These are phyloP conservation scores for Annulohypoxylon stygium DNA, from an alignment of 495 filamentous ascomycete genomes.

Conservation along the genomic window DNA sequence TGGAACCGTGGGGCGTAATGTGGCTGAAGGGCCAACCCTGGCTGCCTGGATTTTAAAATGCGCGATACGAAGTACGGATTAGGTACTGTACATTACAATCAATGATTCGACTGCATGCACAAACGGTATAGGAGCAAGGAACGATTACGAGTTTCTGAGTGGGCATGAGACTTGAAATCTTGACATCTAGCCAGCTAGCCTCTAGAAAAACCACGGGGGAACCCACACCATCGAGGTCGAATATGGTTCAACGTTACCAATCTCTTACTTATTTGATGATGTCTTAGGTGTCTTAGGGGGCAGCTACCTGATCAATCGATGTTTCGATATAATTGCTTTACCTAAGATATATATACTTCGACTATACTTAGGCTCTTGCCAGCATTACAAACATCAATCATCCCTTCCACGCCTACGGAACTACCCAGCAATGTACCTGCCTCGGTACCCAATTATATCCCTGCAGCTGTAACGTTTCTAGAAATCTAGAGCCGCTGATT, in stretches of 20 bases:
- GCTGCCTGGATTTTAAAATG: neutral
- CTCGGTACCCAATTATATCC: slow-evolving; percentile 42
- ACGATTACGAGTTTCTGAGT: slow-evolving; percentile 29
- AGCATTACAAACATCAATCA: slow-evolving; percentile 2
- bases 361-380: neutral
- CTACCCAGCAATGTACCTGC: slow-evolving; percentile 28
- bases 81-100: slow-evolving; percentile 1
- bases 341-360: slow-evolving; percentile 21
- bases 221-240: slow-evolving; percentile 34
- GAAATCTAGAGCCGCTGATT: slow-evolving; percentile 44
- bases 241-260: slow-evolving; percentile 44
- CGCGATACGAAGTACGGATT: neutral
- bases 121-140: neutral
- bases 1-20: slow-evolving; percentile 28
- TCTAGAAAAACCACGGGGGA: neutral
- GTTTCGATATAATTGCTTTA: slow-evolving; percentile 41
- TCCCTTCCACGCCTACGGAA: slow-evolving; percentile 31
- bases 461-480: slow-evolving; percentile 53
- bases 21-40: slow-evolving; percentile 23
- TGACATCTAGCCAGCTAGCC: neutral
- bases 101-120: slow-evolving; percentile 1
- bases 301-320: slow-evolving; percentile 20
- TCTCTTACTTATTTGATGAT: slow-evolving; percentile 32
- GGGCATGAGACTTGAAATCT: slow-evolving; percentile 25
- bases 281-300: slow-evolving; percentile 9